Base-by-base conservation (phyloP, 805 yeast genomes). In the Lipomyces lipofer region DNA sequence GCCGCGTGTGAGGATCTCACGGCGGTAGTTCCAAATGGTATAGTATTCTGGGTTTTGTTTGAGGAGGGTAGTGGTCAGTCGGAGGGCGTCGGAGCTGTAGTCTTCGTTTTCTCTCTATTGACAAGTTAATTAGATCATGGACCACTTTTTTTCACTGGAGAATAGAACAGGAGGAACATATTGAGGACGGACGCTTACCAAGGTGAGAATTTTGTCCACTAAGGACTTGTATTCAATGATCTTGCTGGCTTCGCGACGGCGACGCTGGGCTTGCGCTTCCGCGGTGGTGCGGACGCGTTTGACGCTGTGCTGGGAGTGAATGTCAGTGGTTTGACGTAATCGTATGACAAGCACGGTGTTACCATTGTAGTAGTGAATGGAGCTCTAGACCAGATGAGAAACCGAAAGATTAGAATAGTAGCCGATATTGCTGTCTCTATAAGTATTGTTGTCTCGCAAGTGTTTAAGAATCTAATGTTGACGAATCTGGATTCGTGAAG, bases 11-110 rank as follows among this genome's bases (percentile, higher is more conserved):
- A 90, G 71, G 2, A 86, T 81, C 60, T 88, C 94, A 51, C 97
- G 78, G 52, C 98, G 78, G 66, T 77, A 86, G 67, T 94, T 94
- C 98, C 98, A 94, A 0, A 82, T 75, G 0, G 97, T 83, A 69
- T 91, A 91, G 59, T 85, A 79, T 66, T 94, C 98, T 0, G 97
- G 97, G 64, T 91, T 90, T 47, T 79, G 65, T 7, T 75, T 70
- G 19, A 94, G 73, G 12, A 91, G 62, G 17, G 73, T 71, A 0
- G 86, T 77, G 0, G 95, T 85, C 21, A 74, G 66, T 1, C 75
- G 73, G 24, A 89, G 74, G 0, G 80, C 67, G 1, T 71, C 74
- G 0, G 65, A 63, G 19, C 67, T 69, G 51, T 72, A 76, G 1
- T 65, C 54, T 2, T 67, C 60, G 1, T 55, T 33, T 19, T 62